Conservation (phyloP, 1,139 yeast species). For the Geotrichum carabidarum region DNA sequence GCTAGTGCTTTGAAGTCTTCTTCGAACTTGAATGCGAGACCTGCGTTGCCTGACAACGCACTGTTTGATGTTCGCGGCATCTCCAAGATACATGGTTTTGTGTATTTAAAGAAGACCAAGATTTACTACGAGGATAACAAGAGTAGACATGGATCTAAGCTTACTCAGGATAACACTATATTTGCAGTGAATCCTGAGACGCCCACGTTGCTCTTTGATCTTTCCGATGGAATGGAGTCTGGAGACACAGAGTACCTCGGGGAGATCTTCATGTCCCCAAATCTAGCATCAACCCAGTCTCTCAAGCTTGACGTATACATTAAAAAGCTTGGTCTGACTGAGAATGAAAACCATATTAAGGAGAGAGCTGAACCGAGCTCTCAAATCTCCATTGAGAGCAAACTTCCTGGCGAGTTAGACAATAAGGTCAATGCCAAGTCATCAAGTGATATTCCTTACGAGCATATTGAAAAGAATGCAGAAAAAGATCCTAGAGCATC, state of each 20-base stretch:
- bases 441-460: too few relatives aligned
- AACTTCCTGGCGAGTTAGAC: not conserved
- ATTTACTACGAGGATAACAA: slow-evolving; percentile 22
- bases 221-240: not conserved
- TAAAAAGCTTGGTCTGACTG: not conserved
- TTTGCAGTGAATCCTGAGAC: not conserved
- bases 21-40: not conserved
- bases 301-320: not conserved
- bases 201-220: not conserved
- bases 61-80: slow-evolving; percentile 23
- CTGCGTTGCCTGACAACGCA: slow-evolving; percentile 18
- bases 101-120: slow-evolving; percentile 16
- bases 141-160: slow-evolving; percentile 24
- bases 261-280: slow-evolving; percentile 8
- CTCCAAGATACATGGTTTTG: slow-evolving; percentile 25
- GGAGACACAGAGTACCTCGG: not conserved
- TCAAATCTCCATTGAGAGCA: not conserved
- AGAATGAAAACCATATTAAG: too few relatives aligned
- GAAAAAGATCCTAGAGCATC: not conserved
- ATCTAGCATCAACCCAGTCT: not conserved
- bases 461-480: too few relatives aligned
- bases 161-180: not conserved
- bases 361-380: not conserved
- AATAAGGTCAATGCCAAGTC: not conserved
- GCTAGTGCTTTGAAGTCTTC: not conserved